Conservation (phyloP, 768 basidiomycete species). For the Macrolepiota fuliginosa region DNA sequence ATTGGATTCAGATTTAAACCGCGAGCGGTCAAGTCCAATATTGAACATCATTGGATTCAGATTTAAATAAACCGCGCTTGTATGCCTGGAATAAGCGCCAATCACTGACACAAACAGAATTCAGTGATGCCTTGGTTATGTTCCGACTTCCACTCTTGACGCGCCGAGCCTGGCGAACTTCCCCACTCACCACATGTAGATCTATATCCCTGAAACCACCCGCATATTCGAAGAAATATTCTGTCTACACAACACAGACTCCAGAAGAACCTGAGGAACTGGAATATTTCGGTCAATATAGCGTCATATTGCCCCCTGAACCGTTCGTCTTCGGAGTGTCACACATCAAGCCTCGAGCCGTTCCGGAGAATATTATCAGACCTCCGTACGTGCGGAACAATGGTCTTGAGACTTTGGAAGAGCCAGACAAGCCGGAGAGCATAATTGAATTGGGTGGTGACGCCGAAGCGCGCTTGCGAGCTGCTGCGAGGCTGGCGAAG, state of each 20-base stretch:
- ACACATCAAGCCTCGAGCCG: conserved; percentile 53
- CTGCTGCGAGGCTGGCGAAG: conserved; percentile 55
- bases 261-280: conserved; percentile 14
- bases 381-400: conserved; percentile 50
- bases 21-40: too few relatives aligned
- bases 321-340: conserved; percentile 63
- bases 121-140: conserved; percentile 3
- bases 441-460: conserved; percentile 48
- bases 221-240: background rate
- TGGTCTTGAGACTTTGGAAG: conserved; percentile 17
- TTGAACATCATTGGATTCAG: too few relatives aligned
- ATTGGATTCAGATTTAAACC: too few relatives aligned
- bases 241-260: background rate
- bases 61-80: too few relatives aligned
- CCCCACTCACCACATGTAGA: background rate
- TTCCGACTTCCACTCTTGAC: conserved; percentile 5
- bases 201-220: background rate
- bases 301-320: conserved; percentile 62
- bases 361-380: conserved; percentile 52
- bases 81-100: too few relatives aligned
- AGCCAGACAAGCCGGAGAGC: conserved; percentile 5
- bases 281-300: conserved; percentile 51
- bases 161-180: background rate
- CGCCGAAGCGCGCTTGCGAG: conserved; percentile 50
- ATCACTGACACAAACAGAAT: background rate